phyloP scores from a whole-genome alignment of 208 protist genomes.

The Jaenimonas drosophilae region DNA sequence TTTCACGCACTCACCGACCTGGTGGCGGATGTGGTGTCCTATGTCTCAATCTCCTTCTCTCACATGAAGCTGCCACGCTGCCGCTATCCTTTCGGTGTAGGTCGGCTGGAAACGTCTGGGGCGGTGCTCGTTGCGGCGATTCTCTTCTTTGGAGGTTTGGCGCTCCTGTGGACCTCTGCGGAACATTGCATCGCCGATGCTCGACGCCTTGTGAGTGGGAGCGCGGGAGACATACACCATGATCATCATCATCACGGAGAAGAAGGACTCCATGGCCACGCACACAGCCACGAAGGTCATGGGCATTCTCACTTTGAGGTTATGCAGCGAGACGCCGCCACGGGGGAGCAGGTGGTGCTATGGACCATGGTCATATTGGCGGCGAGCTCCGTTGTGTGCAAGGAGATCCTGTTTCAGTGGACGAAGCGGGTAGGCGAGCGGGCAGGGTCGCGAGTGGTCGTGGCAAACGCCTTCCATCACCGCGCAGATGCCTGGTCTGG shows the following conservation, averaged over 20 bases:
- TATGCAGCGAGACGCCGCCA: slow-evolving; percentile 28
- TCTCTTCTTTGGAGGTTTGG: slow-evolving; percentile 64
- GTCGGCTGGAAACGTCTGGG: slow-evolving; percentile 70
- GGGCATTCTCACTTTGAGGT: slow-evolving; percentile 78
- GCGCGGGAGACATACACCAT: slow-evolving; percentile 5
- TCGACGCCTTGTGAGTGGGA: slow-evolving; percentile 5
- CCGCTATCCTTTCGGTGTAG: slow-evolving; percentile 78
- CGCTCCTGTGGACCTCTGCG: slow-evolving; percentile 63
- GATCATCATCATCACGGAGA: slow-evolving; percentile 9
- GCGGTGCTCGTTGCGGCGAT: slow-evolving; percentile 69
- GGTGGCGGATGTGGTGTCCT: slow-evolving; percentile 72
- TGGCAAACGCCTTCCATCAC: slow-evolving; percentile 87
- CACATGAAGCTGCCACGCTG: slow-evolving; percentile 57
- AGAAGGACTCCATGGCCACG: slow-evolving; percentile 3
- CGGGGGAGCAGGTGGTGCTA: slow-evolving; percentile 43
- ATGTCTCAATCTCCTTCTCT: slow-evolving; percentile 51
- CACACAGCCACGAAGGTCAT: slow-evolving; percentile 19
- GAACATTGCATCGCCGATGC: slow-evolving; percentile 27
- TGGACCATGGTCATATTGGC: slow-evolving; percentile 80
- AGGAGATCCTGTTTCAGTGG: slow-evolving; percentile 81
- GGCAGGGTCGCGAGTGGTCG: slow-evolving; percentile 71
- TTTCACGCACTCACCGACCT: slow-evolving; percentile 83
- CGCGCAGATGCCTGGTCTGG: slow-evolving; percentile 83
- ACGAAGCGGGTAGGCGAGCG: slow-evolving; percentile 52
- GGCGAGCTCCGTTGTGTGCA: slow-evolving; percentile 49